Evolutionary conservation across 306 rosid species (phyloP), one percentile per base, ranked within the genome.

Genomic region (Dalbergia oliveri): DNA sequence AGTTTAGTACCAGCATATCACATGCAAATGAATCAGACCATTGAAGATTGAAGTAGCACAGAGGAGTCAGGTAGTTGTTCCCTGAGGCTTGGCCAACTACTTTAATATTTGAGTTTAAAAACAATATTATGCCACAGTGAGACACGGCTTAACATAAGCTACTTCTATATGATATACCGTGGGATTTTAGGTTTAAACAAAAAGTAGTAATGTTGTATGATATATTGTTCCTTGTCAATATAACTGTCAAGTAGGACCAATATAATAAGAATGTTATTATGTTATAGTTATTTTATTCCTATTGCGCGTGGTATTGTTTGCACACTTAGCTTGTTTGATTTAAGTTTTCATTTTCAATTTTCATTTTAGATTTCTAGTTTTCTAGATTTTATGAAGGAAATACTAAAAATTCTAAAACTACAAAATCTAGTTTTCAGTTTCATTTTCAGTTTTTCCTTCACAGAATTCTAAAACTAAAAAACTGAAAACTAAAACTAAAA

Each of bases 101-200:
- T 66, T 77, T 9, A 77, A 66, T 21, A 35, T 77, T 66, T 66
- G 4, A 51, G 73, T 19, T 51, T 8, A 50, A 45, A 65, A 59
- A 64, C 63, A 62, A 63, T 53, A 56, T 77, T 66, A 19, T 53
- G 73, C 53, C 56, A 53, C 9, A 54, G 18, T 41, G 62, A 66
- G 75, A 54, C 67, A 41, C 67, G 34, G 66, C 75, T 39, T 67
- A 78, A 78, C 58, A 73, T 58, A 59, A 58, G 69, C 45, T 73
- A 14, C 39, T 6, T 44, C 31, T 65, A 18, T 64, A 23, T 59
- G 9, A 21, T 23, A 59, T 59, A 59, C 21, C 35, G 8, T 5
- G 19, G 9, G 19, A 0, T 23, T 59, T 58, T 58, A 18, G 21
- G 19, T 21, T 1, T 11, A 11, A 10, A 59, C 47, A 1, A 3